A percentile compares a stretch with the other conserved stretches of the same genome.
These are phyloP conservation scores for Pythium monospermum DNA, from an alignment of 352 stramenopile species.

Conservation along the genomic window DNA sequence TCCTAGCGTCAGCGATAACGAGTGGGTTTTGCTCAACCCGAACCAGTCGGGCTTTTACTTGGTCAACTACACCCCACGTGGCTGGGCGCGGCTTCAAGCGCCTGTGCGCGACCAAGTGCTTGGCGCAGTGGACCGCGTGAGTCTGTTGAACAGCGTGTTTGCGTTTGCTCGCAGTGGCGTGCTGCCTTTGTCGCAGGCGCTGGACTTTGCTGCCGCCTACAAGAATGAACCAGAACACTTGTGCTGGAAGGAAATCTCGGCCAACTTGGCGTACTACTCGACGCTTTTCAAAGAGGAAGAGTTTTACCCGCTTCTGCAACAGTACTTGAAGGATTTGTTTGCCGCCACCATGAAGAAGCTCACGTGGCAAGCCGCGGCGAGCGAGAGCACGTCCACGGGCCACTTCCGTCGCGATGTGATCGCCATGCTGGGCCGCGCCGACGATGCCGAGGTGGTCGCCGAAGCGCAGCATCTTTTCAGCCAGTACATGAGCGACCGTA, in stretches of 20 bases:
- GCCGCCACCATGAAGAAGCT: constrained; percentile 45
- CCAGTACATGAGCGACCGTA: constrained; percentile 48
- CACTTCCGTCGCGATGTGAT: constrained; percentile 72
- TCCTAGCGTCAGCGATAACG: constrained; percentile 18
- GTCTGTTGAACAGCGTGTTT: constrained; percentile 92
- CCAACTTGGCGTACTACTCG: constrained; percentile 56
- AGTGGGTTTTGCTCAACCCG: constrained; percentile 96
- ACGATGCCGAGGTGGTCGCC: constrained; percentile 44
- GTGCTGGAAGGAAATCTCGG: constrained; percentile 77
- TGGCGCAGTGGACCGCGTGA: constrained; percentile 86
- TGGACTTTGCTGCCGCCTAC: constrained; percentile 69
- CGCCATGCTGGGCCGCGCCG: constrained; percentile 54
- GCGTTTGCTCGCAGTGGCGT: constrained; percentile 78
- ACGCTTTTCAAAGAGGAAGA: constrained; percentile 51
- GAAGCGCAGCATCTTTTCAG: constrained; percentile 54
- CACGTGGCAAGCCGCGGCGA: constrained; percentile 35
- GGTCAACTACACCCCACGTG: constrained; percentile 88
- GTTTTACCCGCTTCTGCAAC: constrained; percentile 57
- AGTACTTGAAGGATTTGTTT: constrained; percentile 63
- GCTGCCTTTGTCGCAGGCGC: constrained; percentile 41
- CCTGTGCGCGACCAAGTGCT: constrained; percentile 54
- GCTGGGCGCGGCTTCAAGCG: constrained; percentile 79
- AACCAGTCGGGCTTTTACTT: constrained; percentile 94
- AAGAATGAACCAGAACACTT: constrained; percentile 54
- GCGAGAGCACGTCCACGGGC: constrained; percentile 42